Percentiles rank a stretch among this genome's conserved stretches.
phyloP scores from a whole-genome alignment of 1,284 basidiomycete genomes.

The Sporisorium graminicola region DNA sequence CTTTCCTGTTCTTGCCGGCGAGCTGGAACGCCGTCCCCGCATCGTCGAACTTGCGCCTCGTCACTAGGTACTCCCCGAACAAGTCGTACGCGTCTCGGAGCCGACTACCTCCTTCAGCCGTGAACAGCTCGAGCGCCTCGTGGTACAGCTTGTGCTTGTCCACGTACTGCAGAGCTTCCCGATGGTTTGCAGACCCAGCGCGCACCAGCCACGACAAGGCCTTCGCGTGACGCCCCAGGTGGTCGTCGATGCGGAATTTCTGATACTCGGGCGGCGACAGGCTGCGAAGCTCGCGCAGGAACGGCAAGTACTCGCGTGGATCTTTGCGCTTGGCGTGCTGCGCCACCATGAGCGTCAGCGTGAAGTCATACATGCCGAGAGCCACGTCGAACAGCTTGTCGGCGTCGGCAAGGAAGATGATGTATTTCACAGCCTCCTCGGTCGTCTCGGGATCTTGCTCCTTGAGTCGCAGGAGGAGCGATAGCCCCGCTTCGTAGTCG shows the following conservation, averaged over 20 bases:
- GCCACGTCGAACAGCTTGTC: conserved; percentile 92
- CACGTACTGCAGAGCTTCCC: conserved; percentile 83
- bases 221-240: conserved; percentile 81
- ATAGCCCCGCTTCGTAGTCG: conserved; percentile 87
- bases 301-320: conserved; percentile 96
- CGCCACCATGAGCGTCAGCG: conserved; percentile 92
- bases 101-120: conserved; percentile 20
- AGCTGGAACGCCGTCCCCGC: conserved; percentile 74
- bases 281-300: conserved; percentile 87
- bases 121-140: conserved; percentile 52
- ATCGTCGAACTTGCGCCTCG: conserved; percentile 83
- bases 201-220: conserved; percentile 82
- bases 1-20: conserved; percentile 45
- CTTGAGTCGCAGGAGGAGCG: conserved; percentile 82
- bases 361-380: conserved; percentile 98
- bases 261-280: conserved; percentile 83
- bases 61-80: conserved; percentile 90
- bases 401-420: conserved; percentile 96
- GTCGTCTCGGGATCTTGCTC: conserved; percentile 80
- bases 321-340: conserved; percentile 98
- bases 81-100: conserved; percentile 71
- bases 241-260: conserved; percentile 91
- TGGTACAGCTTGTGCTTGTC: conserved; percentile 80
- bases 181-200: conserved; percentile 81
- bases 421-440: conserved; percentile 96